Base-by-base conservation (phyloP, 78 protist species). In the Dictyostelium intermedium region DNA sequence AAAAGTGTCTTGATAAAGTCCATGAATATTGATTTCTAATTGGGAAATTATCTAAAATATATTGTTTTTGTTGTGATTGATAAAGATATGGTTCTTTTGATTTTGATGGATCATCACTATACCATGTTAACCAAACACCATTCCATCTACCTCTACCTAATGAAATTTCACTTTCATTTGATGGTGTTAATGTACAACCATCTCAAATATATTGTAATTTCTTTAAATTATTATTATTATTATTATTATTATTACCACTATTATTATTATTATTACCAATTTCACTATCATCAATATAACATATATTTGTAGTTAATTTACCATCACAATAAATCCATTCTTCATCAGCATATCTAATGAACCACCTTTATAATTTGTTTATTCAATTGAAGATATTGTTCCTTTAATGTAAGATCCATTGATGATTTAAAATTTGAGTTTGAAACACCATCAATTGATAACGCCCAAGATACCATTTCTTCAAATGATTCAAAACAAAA, bases 1-100 rank as follows among this genome's bases (percentile, higher is more conserved):
- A 47, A 32, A 89, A 89, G n/a, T 89, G 94, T 16, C 94, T 84
- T 8, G 94, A 89, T 84, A 84, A 89, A 5, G 94, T 89, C 94
- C 94, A 89, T 2, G 87, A 60, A 25, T 63, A 89, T 70, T 89
- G 94, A 8, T n/a, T 30, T 30, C 87, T 27, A 80, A 89, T 30
- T 16, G 94, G 94, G 56, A 45, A 80, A 47, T 80, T 56, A 69
- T 89, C 94, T 0, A 89, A 50, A 1, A 80, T 89, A 56, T 69
- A 89, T 43, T 89, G 72, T 41, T 83, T 50, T 56, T 80, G 78
- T 14, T 20, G 13, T 18, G 94, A 85, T 47, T 89, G 94, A 70
- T 89, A 80, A 1, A 89, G 73, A 47, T 80, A 89, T 69, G 94
- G 84, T 27, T 89, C 94, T 45, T 87, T 87, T 0, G 66, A 16